These are phyloP conservation scores for Thraustochytrium striatum DNA, from an alignment of 352 stramenopile genomes.

Conservation along the genomic window DNA sequence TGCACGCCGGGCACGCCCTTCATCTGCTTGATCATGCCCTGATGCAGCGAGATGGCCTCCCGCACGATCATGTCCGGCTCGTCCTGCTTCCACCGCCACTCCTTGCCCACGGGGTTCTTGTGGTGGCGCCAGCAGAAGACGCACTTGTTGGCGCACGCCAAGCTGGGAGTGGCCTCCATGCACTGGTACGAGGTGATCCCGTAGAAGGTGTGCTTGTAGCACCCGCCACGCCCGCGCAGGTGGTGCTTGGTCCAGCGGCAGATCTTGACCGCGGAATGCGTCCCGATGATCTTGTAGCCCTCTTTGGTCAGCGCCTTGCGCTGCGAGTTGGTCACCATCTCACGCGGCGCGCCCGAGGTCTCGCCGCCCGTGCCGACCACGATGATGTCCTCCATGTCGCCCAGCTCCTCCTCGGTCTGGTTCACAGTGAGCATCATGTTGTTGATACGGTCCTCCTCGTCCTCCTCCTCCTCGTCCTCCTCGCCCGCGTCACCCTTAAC, in stretches of 20 bases:
- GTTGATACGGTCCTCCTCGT: slow-evolving; percentile 68
- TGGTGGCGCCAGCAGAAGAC: slow-evolving; percentile 92
- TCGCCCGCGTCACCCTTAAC: slow-evolving; percentile 68
- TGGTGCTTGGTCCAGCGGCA: slow-evolving; percentile 98
- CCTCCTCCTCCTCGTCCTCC: slow-evolving; percentile 54
- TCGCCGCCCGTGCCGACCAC: slow-evolving; percentile 3
- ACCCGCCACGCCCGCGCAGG: slow-evolving; percentile 88
- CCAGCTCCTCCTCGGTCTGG: slow-evolving; percentile 30
- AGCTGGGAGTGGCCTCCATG: slow-evolving; percentile 95
- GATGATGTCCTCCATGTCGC: slow-evolving; percentile 51
- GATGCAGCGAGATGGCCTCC: slow-evolving; percentile 81
- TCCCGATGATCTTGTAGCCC: slow-evolving; percentile 97
- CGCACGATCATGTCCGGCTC: slow-evolving; percentile 89
- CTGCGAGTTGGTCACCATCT: slow-evolving; percentile 93
- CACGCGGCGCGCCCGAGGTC: slow-evolving; percentile 44
- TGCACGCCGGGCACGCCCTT: slow-evolving; percentile 72
- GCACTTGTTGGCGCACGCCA: slow-evolving; percentile 98
- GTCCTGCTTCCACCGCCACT: slow-evolving; percentile 97
- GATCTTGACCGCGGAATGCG: slow-evolving; percentile 94
- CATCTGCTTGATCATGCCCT: slow-evolving; percentile 61
- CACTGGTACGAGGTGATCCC: slow-evolving; percentile 97
- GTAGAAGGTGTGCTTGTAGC: slow-evolving; percentile 99
- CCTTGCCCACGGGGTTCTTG: slow-evolving; percentile 95
- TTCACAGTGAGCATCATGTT: slow-evolving; percentile 69
- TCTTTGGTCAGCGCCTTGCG: slow-evolving; percentile 89